Conservation (phyloP, 495 filamentous ascomycete species). For the Xylona heveae region DNA sequence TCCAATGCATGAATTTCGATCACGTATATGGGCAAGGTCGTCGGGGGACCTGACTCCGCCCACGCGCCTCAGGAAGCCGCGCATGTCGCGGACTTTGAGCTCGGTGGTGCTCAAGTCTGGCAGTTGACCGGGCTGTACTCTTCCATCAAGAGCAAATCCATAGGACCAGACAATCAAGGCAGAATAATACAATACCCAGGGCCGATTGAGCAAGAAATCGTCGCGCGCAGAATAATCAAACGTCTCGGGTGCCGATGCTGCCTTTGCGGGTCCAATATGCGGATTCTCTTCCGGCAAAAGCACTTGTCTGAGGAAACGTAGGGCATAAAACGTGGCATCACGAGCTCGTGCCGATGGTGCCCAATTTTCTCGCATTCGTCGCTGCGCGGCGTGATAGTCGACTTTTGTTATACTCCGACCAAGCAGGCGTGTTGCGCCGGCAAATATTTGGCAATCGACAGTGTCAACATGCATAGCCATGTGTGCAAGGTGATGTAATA, state of each 20-base stretch:
- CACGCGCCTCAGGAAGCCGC: conserved; percentile 48
- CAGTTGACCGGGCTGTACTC: conserved; percentile 33
- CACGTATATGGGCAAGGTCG: conserved; percentile 51
- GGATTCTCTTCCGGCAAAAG: conserved; percentile 30
- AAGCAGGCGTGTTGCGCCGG: conserved; percentile 61
- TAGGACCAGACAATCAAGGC: conserved; percentile 89
- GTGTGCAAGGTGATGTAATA: conserved; percentile 82
- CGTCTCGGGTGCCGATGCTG: conserved; percentile 14
- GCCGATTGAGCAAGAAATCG: conserved; percentile 76
- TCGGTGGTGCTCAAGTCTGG: conserved; percentile 30
- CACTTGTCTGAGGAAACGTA: conserved; percentile 68
- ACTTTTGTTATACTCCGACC: conserved; percentile 66
- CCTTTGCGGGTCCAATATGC: conserved; percentile 10
- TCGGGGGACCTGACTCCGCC: conserved; percentile 60
- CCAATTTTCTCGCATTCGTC: conserved; percentile 77
- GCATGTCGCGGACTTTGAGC: conserved; percentile 60
- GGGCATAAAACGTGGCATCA: conserved; percentile 84
- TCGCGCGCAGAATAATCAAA: conserved; percentile 58
- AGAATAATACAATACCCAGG: conserved; percentile 95
- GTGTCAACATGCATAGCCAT: conserved; percentile 98
- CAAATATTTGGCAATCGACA: conserved; percentile 93
- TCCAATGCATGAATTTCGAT: conserved; percentile 66
- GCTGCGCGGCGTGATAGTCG: conserved; percentile 60
- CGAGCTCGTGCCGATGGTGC: conserved; percentile 79
- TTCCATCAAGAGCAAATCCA: conserved; percentile 78